These are phyloP conservation scores for Globisporangium ultimum DNA, from an alignment of 352 stramenopile species.

Conservation along the genomic window DNA sequence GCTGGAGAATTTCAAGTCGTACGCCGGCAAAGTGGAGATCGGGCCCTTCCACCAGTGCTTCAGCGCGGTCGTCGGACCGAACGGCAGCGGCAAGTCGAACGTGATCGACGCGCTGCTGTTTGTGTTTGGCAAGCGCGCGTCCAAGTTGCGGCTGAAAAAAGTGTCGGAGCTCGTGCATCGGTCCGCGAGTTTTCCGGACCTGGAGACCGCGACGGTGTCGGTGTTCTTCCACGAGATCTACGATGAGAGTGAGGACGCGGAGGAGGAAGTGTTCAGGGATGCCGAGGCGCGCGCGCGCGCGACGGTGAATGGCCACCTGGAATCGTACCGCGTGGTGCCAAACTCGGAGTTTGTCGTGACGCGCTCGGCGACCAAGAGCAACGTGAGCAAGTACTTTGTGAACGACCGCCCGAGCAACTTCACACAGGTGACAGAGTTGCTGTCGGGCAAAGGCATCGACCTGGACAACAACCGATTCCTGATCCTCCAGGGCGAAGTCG, in stretches of 20 bases:
- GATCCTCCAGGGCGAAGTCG: slow-evolving; percentile 95
- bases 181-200: slow-evolving; percentile 87
- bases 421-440: slow-evolving; percentile 92
- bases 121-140: slow-evolving; percentile 99
- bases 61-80: slow-evolving; percentile 97
- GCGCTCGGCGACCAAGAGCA: slow-evolving; percentile 91
- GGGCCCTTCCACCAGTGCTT: slow-evolving; percentile 99
- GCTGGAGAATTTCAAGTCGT: slow-evolving; percentile 99
- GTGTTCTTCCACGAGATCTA: slow-evolving; percentile 99
- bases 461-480: slow-evolving; percentile 99
- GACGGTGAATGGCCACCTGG: slow-evolving; percentile 12
- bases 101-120: slow-evolving; percentile 99
- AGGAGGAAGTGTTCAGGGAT: background rate
- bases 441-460: slow-evolving; percentile 96
- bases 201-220: slow-evolving; percentile 94
- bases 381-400: slow-evolving; percentile 97
- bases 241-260: slow-evolving; percentile 40
- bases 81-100: slow-evolving; percentile 99
- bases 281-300: background rate
- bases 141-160: slow-evolving; percentile 94
- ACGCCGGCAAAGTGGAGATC: slow-evolving; percentile 95
- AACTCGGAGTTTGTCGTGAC: slow-evolving; percentile 92
- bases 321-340: slow-evolving; percentile 93
- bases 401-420: slow-evolving; percentile 93
- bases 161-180: slow-evolving; percentile 99